phyloP scores from a whole-genome alignment of 2,329 filamentous ascomycete genomes.

The Fonsecaea monophora region DNA sequence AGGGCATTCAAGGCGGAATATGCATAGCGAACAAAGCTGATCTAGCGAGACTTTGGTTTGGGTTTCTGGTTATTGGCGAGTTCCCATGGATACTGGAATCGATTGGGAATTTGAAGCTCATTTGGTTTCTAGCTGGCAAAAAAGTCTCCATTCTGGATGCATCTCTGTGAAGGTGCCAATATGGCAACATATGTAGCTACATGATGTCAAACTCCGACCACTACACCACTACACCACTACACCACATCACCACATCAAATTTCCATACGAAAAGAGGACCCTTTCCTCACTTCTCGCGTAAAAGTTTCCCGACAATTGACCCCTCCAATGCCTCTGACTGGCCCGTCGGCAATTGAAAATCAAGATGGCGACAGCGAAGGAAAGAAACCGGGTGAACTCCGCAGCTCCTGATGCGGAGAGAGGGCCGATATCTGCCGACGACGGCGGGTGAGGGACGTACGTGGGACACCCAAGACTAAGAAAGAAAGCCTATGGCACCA shows the following conservation, averaged over 20 bases:
- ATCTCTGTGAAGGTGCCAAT: not conserved
- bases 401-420: slow-evolving; percentile 7
- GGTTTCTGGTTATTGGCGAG: not conserved
- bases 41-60: not conserved
- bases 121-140: not conserved
- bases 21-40: not conserved
- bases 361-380: too few relatives aligned
- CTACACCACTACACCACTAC: not conserved
- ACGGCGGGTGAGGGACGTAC: too few relatives aligned
- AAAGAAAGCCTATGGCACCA: not conserved
- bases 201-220: not conserved
- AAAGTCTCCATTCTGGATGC: not conserved
- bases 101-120: not conserved
- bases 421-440: slow-evolving; percentile 3
- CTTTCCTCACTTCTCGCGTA: not conserved
- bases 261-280: not conserved
- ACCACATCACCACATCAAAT: not conserved
- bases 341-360: slow-evolving; percentile 21
- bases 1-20: not conserved
- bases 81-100: not conserved
- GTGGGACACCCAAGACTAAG: too few relatives aligned
- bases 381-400: not conserved
- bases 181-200: not conserved
- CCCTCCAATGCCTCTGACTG: slow-evolving; percentile 1
- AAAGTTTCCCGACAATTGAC: not conserved